phyloP scores from a whole-genome alignment of 495 filamentous ascomycete species.

The Diplogelasinospora grovesii region DNA sequence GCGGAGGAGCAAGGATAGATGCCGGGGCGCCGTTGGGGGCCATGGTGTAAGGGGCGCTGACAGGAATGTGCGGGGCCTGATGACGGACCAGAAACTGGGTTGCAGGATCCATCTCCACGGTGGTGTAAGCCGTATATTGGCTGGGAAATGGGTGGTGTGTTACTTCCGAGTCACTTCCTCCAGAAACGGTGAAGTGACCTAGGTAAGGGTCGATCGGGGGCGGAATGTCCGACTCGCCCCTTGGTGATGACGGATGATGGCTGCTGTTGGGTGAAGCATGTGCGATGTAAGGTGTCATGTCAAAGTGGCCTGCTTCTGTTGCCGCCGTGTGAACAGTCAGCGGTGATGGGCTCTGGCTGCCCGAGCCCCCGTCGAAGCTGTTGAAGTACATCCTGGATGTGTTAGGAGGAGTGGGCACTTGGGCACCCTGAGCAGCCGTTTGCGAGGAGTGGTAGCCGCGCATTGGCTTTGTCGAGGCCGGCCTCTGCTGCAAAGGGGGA shows the following conservation, averaged over 20 bases:
- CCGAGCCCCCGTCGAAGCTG: conserved; percentile 23
- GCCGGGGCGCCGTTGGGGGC: conserved; percentile 13
- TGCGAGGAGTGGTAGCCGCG: conserved; percentile 26
- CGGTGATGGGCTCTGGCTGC: conserved; percentile 30
- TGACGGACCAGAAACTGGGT: conserved; percentile 7
- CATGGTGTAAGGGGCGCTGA: conserved; percentile 17
- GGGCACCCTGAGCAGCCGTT: conserved; percentile 22
- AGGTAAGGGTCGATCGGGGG: conserved; percentile 27
- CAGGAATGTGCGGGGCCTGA: conserved; percentile 9
- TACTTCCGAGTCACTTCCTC: conserved; percentile 15
- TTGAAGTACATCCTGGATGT: conserved; percentile 36
- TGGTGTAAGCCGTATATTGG: conserved; percentile 12
- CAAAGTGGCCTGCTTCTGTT: conserved; percentile 20
- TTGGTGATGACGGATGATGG: conserved; percentile 26
- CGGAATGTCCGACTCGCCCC: conserved; percentile 21
- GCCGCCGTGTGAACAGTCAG: conserved; percentile 26
- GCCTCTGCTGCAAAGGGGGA: conserved; percentile 35
- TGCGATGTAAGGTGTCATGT: conserved; percentile 25
- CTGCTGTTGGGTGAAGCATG: conserved; percentile 19
- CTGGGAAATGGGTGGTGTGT: conserved; percentile 20
- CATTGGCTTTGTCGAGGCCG: conserved; percentile 27
- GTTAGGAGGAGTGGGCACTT: conserved; percentile 38
- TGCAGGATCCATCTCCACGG: conserved; percentile 10
- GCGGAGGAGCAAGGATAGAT: conserved; percentile 14
- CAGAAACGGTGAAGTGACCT: conserved; percentile 26